Conservation (phyloP, 805 yeast genomes). For the Yamadazyma olivae region DNA sequence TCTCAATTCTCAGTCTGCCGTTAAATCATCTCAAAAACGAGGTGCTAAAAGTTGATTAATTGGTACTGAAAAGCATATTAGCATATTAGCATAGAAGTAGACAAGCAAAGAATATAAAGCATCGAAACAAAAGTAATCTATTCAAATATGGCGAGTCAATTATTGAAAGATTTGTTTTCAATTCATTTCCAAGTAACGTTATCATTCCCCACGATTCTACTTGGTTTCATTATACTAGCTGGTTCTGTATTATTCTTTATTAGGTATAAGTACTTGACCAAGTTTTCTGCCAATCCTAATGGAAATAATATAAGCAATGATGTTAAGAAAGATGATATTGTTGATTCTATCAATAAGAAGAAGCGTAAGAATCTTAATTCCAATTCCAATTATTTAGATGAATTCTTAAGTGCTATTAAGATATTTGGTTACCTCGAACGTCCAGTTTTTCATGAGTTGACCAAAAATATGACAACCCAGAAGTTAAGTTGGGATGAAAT, state of each 20-base stretch:
- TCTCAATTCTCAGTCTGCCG: no score
- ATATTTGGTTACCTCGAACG: constrained; percentile 91
- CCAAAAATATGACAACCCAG: constrained; percentile 88
- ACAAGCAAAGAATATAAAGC: no score
- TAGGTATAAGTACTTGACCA: constrained; percentile 61
- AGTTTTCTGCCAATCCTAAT: constrained; percentile 43
- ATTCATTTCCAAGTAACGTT: constrained; percentile 49
- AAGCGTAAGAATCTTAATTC: constrained; percentile 36
- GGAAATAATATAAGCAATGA: constrained; percentile 4
- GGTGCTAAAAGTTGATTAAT: no score
- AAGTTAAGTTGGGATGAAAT: constrained; percentile 75
- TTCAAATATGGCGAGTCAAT: constrained; percentile 13
- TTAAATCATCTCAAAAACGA: no score
- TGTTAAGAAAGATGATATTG: constrained; percentile 14
- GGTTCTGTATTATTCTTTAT: constrained; percentile 45
- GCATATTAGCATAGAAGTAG: no score
- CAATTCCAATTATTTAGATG: constrained; percentile 73
- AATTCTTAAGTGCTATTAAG: constrained; percentile 85
- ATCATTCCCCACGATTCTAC: constrained; percentile 45
- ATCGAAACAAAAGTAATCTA: no score
- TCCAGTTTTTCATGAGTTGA: constrained; percentile 88
- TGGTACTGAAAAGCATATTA: no score
- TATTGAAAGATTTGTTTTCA: constrained; percentile 22
- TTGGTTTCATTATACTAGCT: constrained; percentile 25
- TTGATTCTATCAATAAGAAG: constrained; percentile 16